Evolutionary conservation across 73 alveolate genomes (phyloP), one percentile per base, ranked within the genome.

Genomic region (Blepharisma stoltei): DNA sequence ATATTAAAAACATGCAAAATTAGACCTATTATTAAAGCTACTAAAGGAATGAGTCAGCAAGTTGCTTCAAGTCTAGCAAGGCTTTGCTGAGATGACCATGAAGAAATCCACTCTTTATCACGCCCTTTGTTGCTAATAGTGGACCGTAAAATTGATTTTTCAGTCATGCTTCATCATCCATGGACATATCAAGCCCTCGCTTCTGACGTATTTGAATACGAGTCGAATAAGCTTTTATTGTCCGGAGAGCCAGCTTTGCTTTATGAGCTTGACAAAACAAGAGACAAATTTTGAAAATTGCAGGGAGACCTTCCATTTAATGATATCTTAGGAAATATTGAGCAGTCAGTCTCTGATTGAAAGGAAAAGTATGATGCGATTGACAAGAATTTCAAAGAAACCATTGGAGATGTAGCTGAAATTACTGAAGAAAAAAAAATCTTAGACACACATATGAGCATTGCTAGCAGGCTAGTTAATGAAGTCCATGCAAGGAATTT

Each of bases 111-210:
- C 2, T 14, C 45, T 20, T 14, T 60, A 18, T 14, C 14, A n/a
- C 37, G 73, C 18, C 73, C 73, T 18, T 25, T 60, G 46, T 4
- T 60, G 46, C 14, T 60, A 38, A 60, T 60, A 20, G 48, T 60
- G 14, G 73, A 60, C 0, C 37, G 73, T 8, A 60, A 14, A 8
- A 60, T 25, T 60, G 73, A 60, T 5, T 60, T 60, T 14, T 14
- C 46, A 0, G 46, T 60, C 3, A 60, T 60, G 73, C 46, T 60
- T 8, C 73, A 60, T 60, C 73, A 60, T 60, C 46, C 73, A 18
- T 60, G 73, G 73, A 60, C 49, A 9, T 60, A 60, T 60, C 73
- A 60, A 25, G 73, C 73, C 2, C 46, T 60, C 2, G 14, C 23
- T 8, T 60, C 14, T 60, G 73, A 60, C 5, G 46, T 60, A 0